A percentile compares a stretch with the other conserved stretches of the same genome.
phyloP scores from a whole-genome alignment of 1,139 yeast genomes.

The Yamadazyma dendronema region DNA sequence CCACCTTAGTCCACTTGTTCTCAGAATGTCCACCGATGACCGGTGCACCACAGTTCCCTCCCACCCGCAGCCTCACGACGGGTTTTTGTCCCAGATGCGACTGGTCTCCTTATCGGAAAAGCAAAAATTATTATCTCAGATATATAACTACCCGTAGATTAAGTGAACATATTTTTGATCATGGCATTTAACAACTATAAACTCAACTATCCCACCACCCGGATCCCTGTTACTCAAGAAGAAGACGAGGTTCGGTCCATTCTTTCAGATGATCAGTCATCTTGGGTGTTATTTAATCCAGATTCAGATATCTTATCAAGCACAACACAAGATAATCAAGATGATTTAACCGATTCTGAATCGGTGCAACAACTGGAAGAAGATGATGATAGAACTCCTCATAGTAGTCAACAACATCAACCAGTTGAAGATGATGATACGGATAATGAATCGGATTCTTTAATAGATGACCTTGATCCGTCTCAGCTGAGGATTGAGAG shows the following conservation, averaged over 20 bases:
- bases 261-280: constrained; percentile 32
- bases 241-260: constrained; percentile 14
- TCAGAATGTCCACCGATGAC: too few relatives aligned
- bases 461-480: constrained; percentile 18
- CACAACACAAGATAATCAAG: constrained; percentile 28
- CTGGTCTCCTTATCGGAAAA: constrained; percentile 14
- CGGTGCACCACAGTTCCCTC: too few relatives aligned
- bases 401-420: neutral
- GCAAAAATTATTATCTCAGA: constrained; percentile 3
- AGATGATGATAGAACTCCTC: neutral
- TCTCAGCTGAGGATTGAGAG: constrained; percentile 16
- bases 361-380: neutral
- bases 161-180: neutral
- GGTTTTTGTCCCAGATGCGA: neutral
- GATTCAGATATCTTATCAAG: constrained; percentile 41
- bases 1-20: too few relatives aligned
- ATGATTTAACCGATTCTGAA: constrained; percentile 1
- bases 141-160: too few relatives aligned
- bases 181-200: constrained; percentile 20
- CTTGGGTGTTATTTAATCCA: constrained; percentile 47
- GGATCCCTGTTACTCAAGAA: constrained; percentile 11
- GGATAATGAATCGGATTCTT: constrained; percentile 17
- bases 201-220: constrained; percentile 15
- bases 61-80: too few relatives aligned
- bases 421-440: neutral